Evolutionary conservation across 1,284 basidiomycete species (phyloP).

Genomic region (Grifola frondosa): DNA sequence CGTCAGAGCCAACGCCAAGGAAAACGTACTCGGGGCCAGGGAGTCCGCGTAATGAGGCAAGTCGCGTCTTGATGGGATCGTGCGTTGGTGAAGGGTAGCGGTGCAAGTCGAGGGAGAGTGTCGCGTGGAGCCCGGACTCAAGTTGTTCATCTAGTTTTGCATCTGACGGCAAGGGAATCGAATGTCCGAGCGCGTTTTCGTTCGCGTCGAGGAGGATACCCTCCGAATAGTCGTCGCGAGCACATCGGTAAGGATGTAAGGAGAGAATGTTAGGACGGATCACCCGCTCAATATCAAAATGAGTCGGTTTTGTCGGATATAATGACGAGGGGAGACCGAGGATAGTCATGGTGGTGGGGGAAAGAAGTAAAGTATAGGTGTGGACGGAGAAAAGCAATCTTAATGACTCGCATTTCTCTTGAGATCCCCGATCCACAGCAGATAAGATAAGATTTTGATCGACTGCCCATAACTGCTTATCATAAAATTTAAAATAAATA

Average conservation of each 20-base stretch:
- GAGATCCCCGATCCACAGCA: too few species aligned
- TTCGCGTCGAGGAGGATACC: conserved; percentile 98
- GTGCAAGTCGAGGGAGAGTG: conserved; percentile 62
- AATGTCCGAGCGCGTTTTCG: conserved; percentile 92
- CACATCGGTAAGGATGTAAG: conserved; percentile 92
- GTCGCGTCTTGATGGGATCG: conserved; percentile 74
- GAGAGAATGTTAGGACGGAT: conserved; percentile 94
- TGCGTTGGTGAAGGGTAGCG: conserved; percentile 88
- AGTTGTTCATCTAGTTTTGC: conserved; percentile 28
- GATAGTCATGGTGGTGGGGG: conserved; percentile 42
- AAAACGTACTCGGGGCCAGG: conserved; percentile 77
- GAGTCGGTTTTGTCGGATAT: conserved; percentile 58
- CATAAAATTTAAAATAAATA: too few species aligned
- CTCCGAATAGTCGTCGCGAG: conserved; percentile 91
- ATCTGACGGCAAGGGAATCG: conserved; percentile 49
- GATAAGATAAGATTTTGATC: too few species aligned
- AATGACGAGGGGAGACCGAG: conserved; percentile 41
- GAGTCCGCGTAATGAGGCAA: conserved; percentile 72
- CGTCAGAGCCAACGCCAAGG: conserved; percentile 95
- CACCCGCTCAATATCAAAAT: conserved; percentile 82
- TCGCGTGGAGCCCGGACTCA: conserved; percentile 32
- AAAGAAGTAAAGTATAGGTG: too few species aligned
- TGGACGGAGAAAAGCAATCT: too few species aligned
- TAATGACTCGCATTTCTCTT: too few species aligned
- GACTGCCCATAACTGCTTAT: too few species aligned